A percentile compares a stretch with the other conserved stretches of the same genome.
Conservation (phyloP, 2,329 filamentous ascomycete genomes). For the Fusarium illudens region DNA sequence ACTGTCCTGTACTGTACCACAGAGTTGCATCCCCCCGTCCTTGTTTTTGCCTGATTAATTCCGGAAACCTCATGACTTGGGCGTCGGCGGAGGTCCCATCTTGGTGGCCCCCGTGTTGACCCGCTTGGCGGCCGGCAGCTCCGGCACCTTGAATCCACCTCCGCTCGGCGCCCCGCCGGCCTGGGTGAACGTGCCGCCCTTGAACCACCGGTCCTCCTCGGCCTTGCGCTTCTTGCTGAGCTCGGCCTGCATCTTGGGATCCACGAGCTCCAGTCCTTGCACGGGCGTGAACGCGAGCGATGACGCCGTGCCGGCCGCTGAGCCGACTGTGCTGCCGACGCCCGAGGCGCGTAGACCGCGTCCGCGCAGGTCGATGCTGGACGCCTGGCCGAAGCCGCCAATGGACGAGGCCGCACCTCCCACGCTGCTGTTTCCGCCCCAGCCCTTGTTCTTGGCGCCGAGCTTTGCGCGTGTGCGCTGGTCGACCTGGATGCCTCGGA, state of each 20-base stretch:
- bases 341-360: slow-evolving; percentile 84
- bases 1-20: too few relatives aligned
- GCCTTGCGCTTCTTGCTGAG: slow-evolving; percentile 90
- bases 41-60: not conserved
- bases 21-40: not conserved
- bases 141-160: slow-evolving; percentile 84
- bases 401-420: slow-evolving; percentile 81
- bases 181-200: slow-evolving; percentile 95
- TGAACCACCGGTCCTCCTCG: slow-evolving; percentile 96
- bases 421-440: slow-evolving; percentile 77
- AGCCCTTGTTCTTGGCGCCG: slow-evolving; percentile 94
- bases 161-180: slow-evolving; percentile 64
- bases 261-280: slow-evolving; percentile 92
- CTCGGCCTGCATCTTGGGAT: slow-evolving; percentile 89
- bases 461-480: slow-evolving; percentile 92
- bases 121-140: slow-evolving; percentile 77
- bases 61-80: slow-evolving; percentile 27
- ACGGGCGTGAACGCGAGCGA: slow-evolving; percentile 93
- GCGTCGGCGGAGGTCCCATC: slow-evolving; percentile 47
- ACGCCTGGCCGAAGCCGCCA: slow-evolving; percentile 75
- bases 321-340: slow-evolving; percentile 74
- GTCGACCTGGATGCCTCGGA: slow-evolving; percentile 89
- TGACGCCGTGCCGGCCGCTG: slow-evolving; percentile 76
- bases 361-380: slow-evolving; percentile 75
- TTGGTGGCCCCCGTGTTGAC: slow-evolving; percentile 52